Conservation (phyloP, 2,329 filamentous ascomycete species). For the Laburnicola sp. region DNA sequence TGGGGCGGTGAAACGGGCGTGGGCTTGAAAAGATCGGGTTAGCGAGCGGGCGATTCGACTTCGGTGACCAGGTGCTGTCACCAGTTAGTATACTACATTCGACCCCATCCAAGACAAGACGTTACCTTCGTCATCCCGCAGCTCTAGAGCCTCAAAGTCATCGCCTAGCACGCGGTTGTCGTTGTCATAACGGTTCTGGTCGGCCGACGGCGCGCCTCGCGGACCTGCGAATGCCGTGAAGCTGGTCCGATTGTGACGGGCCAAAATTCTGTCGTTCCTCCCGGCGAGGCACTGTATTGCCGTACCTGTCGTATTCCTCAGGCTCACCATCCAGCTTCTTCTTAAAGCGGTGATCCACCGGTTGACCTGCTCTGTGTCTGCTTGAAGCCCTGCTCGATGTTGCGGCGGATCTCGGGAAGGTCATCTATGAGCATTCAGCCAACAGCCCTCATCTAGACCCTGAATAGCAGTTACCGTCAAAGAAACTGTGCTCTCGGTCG, state of each 20-base stretch:
- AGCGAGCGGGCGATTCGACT: conserved; percentile 66
- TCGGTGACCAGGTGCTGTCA: conserved; percentile 53
- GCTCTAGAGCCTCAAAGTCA: conserved; percentile 73
- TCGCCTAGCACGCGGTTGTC: conserved; percentile 89
- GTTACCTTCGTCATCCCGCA: conserved; percentile 63
- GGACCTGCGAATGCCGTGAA: conserved; percentile 46
- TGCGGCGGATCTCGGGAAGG: conserved; percentile 87
- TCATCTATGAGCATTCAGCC: conserved; percentile 65
- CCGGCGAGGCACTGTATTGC: conserved; percentile 38
- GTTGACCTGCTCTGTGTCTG: conserved; percentile 93
- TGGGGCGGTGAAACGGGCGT: conserved; percentile 58
- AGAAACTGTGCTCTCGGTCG: conserved; percentile 79
- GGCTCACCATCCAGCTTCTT: conserved; percentile 91
- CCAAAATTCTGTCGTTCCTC: conserved; percentile 46
- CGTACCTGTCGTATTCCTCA: conserved; percentile 63
- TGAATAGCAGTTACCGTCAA: conserved; percentile 63
- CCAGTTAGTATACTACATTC: not conserved
- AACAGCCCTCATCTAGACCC: not conserved
- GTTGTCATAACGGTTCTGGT: conserved; percentile 91
- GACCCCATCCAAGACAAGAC: not conserved
- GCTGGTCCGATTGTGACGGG: conserved; percentile 45
- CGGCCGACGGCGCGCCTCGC: conserved; percentile 66
- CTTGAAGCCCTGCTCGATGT: conserved; percentile 88
- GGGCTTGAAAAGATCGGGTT: conserved; percentile 80
- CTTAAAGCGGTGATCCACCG: conserved; percentile 86